These are phyloP conservation scores for Parmales sp. DNA, from an alignment of 108 stramenopile species.

Conservation along the genomic window DNA sequence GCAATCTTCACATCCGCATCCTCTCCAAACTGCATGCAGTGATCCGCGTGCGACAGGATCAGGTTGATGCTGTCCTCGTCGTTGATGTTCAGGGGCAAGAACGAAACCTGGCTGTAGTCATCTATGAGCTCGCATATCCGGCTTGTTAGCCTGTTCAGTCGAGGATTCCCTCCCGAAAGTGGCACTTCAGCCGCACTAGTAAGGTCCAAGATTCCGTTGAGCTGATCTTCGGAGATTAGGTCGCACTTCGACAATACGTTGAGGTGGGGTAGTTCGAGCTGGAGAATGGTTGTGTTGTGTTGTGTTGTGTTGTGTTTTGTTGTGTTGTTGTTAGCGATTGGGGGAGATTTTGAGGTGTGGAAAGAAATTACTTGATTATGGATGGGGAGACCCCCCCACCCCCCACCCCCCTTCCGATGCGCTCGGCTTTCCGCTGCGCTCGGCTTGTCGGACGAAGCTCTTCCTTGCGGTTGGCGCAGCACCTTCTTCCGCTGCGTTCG, in stretches of 20 bases:
- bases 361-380: too few relatives aligned
- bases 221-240: slow-evolving; percentile 61
- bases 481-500: too few relatives aligned
- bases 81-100: slow-evolving; percentile 78
- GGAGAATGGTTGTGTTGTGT: too few relatives aligned
- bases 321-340: neutral
- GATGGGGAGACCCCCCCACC: too few relatives aligned
- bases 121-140: slow-evolving; percentile 53
- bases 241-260: slow-evolving; percentile 95
- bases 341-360: too few relatives aligned
- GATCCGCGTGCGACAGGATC: slow-evolving; percentile 75
- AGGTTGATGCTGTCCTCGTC: slow-evolving; percentile 83
- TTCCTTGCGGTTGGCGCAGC: too few relatives aligned
- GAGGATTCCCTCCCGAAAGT: slow-evolving; percentile 63
- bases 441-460: too few relatives aligned
- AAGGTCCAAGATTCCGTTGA: slow-evolving; percentile 58
- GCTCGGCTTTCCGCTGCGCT: too few relatives aligned
- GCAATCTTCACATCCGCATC: slow-evolving; percentile 70
- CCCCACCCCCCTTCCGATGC: too few relatives aligned
- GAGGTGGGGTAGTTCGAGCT: slow-evolving; percentile 86
- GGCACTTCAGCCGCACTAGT: slow-evolving; percentile 62
- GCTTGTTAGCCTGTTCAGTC: slow-evolving; percentile 16
- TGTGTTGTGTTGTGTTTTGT: neutral
- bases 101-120: slow-evolving; percentile 90
- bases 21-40: slow-evolving; percentile 90